A percentile compares a stretch with the other conserved stretches of the same genome.
Evolutionary conservation across 192 early-diverging fungal genomes (phyloP).

Genomic region (Linnemannia schmuckeri): DNA sequence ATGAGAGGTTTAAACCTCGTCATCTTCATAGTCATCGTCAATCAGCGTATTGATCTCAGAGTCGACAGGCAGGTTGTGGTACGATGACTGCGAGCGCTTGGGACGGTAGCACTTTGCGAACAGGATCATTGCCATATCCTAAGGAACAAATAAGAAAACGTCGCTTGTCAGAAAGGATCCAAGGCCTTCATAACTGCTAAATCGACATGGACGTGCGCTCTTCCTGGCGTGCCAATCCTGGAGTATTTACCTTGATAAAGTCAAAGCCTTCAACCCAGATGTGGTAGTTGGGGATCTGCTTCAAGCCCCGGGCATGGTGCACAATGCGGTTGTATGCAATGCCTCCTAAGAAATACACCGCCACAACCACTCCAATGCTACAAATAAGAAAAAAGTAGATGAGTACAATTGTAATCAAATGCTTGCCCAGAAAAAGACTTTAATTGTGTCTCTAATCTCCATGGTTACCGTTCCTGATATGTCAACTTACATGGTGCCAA

Average conservation of each 20-base stretch:
- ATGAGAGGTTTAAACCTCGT: slow-evolving; percentile 26
- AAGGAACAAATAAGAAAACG: background rate
- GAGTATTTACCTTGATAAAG: slow-evolving; percentile 52
- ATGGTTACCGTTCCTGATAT: background rate
- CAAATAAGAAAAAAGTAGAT: background rate
- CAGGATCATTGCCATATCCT: slow-evolving; percentile 45
- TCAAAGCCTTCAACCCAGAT: slow-evolving; percentile 54
- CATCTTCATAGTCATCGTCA: slow-evolving; percentile 54
- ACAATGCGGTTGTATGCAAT: slow-evolving; percentile 59
- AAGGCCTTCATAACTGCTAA: background rate
- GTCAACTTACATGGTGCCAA: slow-evolving; percentile 53
- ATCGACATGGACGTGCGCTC: too few species aligned
- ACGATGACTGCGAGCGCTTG: slow-evolving; percentile 48
- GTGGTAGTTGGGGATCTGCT: slow-evolving; percentile 60
- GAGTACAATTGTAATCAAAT: background rate
- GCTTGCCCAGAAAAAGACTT: background rate
- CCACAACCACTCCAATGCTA: slow-evolving; percentile 51
- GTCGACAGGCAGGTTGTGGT: slow-evolving; percentile 53
- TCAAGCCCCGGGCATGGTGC: slow-evolving; percentile 47
- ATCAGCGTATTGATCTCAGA: slow-evolving; percentile 57
- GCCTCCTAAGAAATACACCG: slow-evolving; percentile 56
- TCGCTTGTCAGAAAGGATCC: background rate
- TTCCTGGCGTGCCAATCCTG: too few species aligned
- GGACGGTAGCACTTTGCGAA: slow-evolving; percentile 52
- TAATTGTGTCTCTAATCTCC: background rate